phyloP scores from a whole-genome alignment of 345 rosid species.

The Arabidopsis thaliana region TAIR10.1 NC_003074.8:1051001-1051500 shows the following conservation, averaged over 20 bases:
- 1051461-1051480: conserved; percentile 59
- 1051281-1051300: conserved; percentile 57
- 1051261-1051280: conserved; percentile 51
- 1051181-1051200: conserved; percentile 67
- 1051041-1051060: conserved; percentile 60
- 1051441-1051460: conserved; percentile 57
- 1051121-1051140: conserved; percentile 65
- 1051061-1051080: conserved; percentile 56
- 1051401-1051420: conserved; percentile 55
- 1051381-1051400: conserved; percentile 56
- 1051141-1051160: conserved; percentile 52
- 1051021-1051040: conserved; percentile 72
- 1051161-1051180: conserved; percentile 60
- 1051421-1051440: conserved; percentile 55
- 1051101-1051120: conserved; percentile 63
- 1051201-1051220: conserved; percentile 62
- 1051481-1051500: conserved; percentile 60
- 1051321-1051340: conserved; percentile 62
- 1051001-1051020: conserved; percentile 62
- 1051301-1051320: conserved; percentile 58
- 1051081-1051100: conserved; percentile 53
- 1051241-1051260: conserved; percentile 59
- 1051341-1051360: conserved; percentile 58
- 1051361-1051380: conserved; percentile 56
- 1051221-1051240: conserved; percentile 66